These are phyloP conservation scores for Aspergillus proliferans DNA, from an alignment of 2,329 filamentous ascomycete species.

Conservation along the genomic window DNA sequence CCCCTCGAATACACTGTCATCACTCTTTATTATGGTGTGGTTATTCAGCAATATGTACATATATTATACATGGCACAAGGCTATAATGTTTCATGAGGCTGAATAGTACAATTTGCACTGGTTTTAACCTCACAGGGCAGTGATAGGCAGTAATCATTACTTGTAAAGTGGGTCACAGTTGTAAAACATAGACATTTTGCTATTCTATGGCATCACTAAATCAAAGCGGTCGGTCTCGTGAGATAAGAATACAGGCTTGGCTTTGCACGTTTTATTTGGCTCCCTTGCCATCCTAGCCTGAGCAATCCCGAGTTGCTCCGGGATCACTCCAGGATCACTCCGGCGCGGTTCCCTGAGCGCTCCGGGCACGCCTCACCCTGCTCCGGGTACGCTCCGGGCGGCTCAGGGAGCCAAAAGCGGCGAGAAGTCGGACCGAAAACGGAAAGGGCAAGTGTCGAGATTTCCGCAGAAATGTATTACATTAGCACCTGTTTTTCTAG, in stretches of 20 bases:
- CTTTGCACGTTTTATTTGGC: background rate
- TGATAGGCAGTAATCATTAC: background rate
- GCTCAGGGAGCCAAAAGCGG: no score
- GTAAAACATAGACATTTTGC: background rate
- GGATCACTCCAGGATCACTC: no score
- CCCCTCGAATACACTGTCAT: background rate
- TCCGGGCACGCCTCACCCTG: no score
- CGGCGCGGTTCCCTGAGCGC: no score
- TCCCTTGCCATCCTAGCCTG: no score
- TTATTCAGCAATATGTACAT: background rate
- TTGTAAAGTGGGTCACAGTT: background rate
- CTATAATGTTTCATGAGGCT: background rate
- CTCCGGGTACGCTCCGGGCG: no score
- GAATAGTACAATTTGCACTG: background rate
- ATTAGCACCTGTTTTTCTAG: no score
- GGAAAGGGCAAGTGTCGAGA: no score
- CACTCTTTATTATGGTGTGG: background rate
- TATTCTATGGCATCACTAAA: no score
- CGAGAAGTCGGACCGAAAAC: no score
- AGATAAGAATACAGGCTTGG: background rate
- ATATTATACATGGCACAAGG: background rate
- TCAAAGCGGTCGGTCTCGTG: background rate
- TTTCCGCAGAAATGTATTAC: no score
- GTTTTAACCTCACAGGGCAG: background rate
- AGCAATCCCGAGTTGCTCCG: no score